Base-by-base conservation (phyloP, 305 asterid genomes). In the Fraxinus sp. region DNA sequence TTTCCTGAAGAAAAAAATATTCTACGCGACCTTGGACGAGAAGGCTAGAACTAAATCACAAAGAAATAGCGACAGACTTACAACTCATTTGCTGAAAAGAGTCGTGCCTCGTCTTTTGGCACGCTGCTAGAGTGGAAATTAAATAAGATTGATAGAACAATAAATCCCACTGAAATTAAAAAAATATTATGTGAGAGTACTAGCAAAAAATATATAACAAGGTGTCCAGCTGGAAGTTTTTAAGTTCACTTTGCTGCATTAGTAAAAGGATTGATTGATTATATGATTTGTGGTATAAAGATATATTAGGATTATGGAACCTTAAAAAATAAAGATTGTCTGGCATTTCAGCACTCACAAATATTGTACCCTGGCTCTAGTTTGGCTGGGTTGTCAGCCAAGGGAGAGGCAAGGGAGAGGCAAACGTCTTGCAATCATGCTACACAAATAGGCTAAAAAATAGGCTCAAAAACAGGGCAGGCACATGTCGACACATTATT, bases 61-160 rank as follows among this genome's bases (percentile, higher is more conserved):
- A 64, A 74, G 80, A 83, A 62, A 78, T 74, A 71, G 6, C 68
- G 7, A 64, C 0, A 20, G 74, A 84, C 97, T 81, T 87, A 97
- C 98, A 94, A 90, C 83, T 97, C 99, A 70, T 91, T 91, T 85
- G 96, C 97, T 5, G 98, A 97, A 85, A 79, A 89, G 80, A 94
- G 88, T 86, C 94, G 98, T 0, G 96, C 97, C 90, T 93, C 96
- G 3, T 93, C 98, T 86, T 88, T 93, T 32, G 99, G 98, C 99
- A 92, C 93, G 93, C 98, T 93, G 88, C 79, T 76, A 68, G 79
- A 72, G 7, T 1, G 81, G 82, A 79, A 70, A 22, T 59, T n/a
- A n/a, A n/a, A n/a, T n/a, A 77, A 83, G 72, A 76, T 36, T 66
- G 66, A 79, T 76, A 82, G 24, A 82, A 22, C 13, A 80, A 62